A percentile compares a stretch with the other conserved stretches of the same genome.
Conservation (phyloP, 2,329 filamentous ascomycete species). For the Ambrosiella beaveri region DNA sequence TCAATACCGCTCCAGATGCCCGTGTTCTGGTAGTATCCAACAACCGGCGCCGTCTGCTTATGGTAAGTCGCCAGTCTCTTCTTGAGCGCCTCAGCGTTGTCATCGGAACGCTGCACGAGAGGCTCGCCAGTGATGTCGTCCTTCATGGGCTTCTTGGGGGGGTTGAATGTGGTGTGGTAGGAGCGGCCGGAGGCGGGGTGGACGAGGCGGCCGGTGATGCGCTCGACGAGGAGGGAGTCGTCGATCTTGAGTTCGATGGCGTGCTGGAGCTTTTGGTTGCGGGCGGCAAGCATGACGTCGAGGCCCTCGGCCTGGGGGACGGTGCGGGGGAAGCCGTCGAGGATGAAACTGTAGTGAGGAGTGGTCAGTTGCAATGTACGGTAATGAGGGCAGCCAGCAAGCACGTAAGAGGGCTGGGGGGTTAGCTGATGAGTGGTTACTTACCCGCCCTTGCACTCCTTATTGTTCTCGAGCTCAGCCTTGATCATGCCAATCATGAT, state of each 20-base stretch:
- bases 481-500: constrained; percentile 99
- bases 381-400: background rate
- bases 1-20: constrained; percentile 95
- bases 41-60: constrained; percentile 79
- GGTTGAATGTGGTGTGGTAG: constrained; percentile 99
- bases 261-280: constrained; percentile 76
- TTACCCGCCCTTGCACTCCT: constrained; percentile 92
- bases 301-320: constrained; percentile 89
- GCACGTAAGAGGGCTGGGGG: background rate
- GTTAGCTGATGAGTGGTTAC: constrained; percentile 16
- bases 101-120: constrained; percentile 86
- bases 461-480: constrained; percentile 83
- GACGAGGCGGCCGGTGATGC: constrained; percentile 89
- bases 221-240: constrained; percentile 78
- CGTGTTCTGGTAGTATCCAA: constrained; percentile 90
- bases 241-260: constrained; percentile 95
- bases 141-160: constrained; percentile 82
- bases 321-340: constrained; percentile 95
- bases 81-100: constrained; percentile 89
- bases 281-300: constrained; percentile 70
- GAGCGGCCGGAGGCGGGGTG: constrained; percentile 92
- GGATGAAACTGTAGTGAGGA: constrained; percentile 63
- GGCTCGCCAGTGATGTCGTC: constrained; percentile 96
- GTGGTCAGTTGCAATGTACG: background rate
- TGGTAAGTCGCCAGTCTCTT: constrained; percentile 92